Evolutionary conservation across 176 grass and related monocot genomes (phyloP).

Genomic region (Eragrostis nindensis): DNA sequence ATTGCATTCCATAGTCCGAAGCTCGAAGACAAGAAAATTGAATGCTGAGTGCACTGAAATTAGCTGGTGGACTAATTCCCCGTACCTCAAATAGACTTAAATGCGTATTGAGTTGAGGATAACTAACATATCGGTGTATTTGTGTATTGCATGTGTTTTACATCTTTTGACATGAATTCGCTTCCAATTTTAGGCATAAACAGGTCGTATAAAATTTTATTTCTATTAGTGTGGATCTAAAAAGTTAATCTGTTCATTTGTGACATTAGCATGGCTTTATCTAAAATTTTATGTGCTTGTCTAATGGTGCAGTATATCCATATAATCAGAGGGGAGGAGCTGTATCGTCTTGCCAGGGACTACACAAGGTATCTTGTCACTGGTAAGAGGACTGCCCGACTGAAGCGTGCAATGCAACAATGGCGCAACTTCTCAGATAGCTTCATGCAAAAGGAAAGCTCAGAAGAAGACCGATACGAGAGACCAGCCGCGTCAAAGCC

Average conservation of each 20-base stretch:
- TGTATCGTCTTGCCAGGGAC: constrained; percentile 72
- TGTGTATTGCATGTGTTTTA: too few relatives aligned
- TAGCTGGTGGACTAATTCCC: too few relatives aligned
- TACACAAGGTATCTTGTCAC: constrained; percentile 84
- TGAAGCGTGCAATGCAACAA: constrained; percentile 55
- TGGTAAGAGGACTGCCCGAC: constrained; percentile 64
- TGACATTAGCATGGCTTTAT: not conserved
- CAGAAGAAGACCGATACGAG: constrained; percentile 50
- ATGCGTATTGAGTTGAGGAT: too few relatives aligned
- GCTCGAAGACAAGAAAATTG: too few relatives aligned
- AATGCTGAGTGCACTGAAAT: too few relatives aligned
- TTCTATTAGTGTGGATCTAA: not conserved
- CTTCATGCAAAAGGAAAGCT: constrained; percentile 44
- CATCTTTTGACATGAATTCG: not conserved
- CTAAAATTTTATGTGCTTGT: constrained; percentile 39
- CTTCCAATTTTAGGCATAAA: not conserved
- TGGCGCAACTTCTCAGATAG: constrained; percentile 48
- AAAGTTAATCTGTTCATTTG: constrained; percentile 11
- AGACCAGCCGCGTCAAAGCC: constrained; percentile 44
- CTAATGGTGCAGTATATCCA: constrained; percentile 74
- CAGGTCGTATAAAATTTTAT: not conserved
- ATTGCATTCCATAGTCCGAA: too few relatives aligned
- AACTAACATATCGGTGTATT: too few relatives aligned
- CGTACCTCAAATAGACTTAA: too few relatives aligned
- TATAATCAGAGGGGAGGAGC: constrained; percentile 90